Conservation (phyloP, 2,329 filamentous ascomycete species). For the Curvularia lunata region DNA sequence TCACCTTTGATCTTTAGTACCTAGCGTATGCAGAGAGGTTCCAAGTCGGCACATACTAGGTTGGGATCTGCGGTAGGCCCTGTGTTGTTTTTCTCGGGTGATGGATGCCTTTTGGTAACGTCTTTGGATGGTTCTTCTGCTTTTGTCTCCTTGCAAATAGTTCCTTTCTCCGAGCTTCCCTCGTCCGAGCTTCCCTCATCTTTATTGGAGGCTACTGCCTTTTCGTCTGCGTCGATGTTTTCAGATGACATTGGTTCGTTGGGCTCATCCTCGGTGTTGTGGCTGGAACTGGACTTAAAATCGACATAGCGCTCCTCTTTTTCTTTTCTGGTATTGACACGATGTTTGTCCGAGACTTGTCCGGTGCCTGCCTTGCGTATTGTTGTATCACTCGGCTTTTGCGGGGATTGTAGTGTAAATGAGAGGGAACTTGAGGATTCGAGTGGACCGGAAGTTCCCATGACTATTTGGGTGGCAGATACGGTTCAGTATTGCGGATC, state of each 20-base stretch:
- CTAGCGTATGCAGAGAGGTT: not conserved
- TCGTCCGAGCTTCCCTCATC: constrained; percentile 11
- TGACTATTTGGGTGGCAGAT: not conserved
- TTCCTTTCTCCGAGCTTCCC: constrained; percentile 18
- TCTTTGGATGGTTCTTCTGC: constrained; percentile 40
- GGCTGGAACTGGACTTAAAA: not conserved
- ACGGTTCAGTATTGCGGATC: not conserved
- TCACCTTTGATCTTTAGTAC: constrained; percentile 41
- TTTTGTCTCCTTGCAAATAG: constrained; percentile 36
- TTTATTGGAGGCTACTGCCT: constrained; percentile 9
- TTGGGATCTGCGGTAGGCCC: constrained; percentile 43
- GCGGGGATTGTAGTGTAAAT: too few relatives aligned
- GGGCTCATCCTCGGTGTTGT: not conserved
- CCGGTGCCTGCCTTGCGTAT: not conserved
- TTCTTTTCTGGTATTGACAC: too few relatives aligned
- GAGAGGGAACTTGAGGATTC: not conserved
- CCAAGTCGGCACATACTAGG: constrained; percentile 28
- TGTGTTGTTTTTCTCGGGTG: constrained; percentile 31
- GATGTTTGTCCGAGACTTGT: not conserved
- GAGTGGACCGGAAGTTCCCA: not conserved
- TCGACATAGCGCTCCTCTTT: not conserved
- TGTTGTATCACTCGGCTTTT: not conserved
- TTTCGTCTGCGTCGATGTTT: not conserved
- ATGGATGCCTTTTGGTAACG: constrained; percentile 35
- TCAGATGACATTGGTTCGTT: too few relatives aligned